phyloP scores from a whole-genome alignment of 2,329 filamentous ascomycete species.

The Phoma herbarum region DNA sequence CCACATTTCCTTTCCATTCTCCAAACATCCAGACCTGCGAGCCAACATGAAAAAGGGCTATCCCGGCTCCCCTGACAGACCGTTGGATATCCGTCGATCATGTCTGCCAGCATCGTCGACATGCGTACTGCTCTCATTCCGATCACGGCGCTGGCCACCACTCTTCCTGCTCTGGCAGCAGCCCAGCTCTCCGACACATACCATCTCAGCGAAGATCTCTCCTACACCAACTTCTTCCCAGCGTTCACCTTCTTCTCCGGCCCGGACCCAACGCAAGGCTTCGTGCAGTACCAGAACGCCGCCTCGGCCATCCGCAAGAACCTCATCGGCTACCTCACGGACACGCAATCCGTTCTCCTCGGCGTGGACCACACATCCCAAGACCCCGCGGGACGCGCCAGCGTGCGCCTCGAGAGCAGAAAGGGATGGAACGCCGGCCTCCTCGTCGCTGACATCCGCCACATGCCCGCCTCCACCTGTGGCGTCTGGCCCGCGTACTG shows the following conservation, averaged over 20 bases:
- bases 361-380: background rate
- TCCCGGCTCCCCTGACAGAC: background rate
- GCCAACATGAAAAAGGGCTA: background rate
- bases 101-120: background rate
- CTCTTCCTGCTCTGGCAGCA: background rate
- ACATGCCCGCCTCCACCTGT: background rate
- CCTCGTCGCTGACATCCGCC: background rate
- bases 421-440: background rate
- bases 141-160: background rate
- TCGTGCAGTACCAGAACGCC: constrained; percentile 26
- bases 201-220: constrained; percentile 32
- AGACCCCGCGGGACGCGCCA: background rate
- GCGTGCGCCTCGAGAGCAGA: background rate
- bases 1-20: background rate
- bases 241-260: constrained; percentile 44
- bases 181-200: background rate
- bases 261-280: constrained; percentile 42
- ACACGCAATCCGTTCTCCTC: background rate
- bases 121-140: background rate
- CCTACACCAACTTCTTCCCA: constrained; percentile 45
- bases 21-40: background rate
- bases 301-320: background rate
- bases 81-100: background rate
- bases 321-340: background rate
- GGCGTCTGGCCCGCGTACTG: background rate